Evolutionary conservation across 768 basidiomycete species (phyloP).

Genomic region (Trametes maxima): DNA sequence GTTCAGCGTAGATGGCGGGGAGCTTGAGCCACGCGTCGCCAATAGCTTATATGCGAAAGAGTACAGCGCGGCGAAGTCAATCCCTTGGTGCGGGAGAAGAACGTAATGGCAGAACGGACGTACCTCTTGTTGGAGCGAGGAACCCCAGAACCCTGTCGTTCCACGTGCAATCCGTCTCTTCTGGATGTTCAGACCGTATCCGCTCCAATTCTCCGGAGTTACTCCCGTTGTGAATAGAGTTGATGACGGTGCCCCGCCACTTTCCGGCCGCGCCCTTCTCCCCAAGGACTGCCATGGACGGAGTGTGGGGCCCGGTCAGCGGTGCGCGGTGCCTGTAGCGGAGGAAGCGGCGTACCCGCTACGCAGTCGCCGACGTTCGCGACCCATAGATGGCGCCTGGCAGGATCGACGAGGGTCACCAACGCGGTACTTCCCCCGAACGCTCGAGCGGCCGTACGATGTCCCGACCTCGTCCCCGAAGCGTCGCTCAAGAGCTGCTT

Average conservation of each 20-base stretch:
- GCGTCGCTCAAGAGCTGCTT: slow-evolving; percentile 66
- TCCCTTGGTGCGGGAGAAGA: background rate
- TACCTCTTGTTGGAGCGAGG: slow-evolving; percentile 77
- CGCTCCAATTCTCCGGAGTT: slow-evolving; percentile 68
- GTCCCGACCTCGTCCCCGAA: slow-evolving; percentile 55
- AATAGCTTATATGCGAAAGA: slow-evolving; percentile 30
- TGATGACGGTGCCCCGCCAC: slow-evolving; percentile 65
- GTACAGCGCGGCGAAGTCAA: slow-evolving; percentile 1
- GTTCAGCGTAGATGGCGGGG: slow-evolving; percentile 35
- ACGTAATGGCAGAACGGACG: slow-evolving; percentile 31
- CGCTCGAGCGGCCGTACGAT: slow-evolving; percentile 66
- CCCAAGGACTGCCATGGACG: slow-evolving; percentile 41
- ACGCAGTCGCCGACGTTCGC: slow-evolving; percentile 83
- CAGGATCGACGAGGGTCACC: slow-evolving; percentile 71
- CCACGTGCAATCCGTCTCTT: slow-evolving; percentile 66
- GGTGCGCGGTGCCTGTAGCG: background rate
- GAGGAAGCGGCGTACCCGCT: slow-evolving; percentile 52
- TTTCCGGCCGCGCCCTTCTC: slow-evolving; percentile 45
- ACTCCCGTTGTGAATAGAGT: slow-evolving; percentile 70
- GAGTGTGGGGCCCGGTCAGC: slow-evolving; percentile 5
- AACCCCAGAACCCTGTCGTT: slow-evolving; percentile 74
- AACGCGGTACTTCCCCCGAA: slow-evolving; percentile 83
- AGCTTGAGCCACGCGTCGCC: slow-evolving; percentile 43
- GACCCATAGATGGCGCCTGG: slow-evolving; percentile 70
- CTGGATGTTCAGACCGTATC: slow-evolving; percentile 64